Evolutionary conservation across 2,329 filamentous ascomycete species (phyloP).

Genomic region (Hypoxylon sp.): DNA sequence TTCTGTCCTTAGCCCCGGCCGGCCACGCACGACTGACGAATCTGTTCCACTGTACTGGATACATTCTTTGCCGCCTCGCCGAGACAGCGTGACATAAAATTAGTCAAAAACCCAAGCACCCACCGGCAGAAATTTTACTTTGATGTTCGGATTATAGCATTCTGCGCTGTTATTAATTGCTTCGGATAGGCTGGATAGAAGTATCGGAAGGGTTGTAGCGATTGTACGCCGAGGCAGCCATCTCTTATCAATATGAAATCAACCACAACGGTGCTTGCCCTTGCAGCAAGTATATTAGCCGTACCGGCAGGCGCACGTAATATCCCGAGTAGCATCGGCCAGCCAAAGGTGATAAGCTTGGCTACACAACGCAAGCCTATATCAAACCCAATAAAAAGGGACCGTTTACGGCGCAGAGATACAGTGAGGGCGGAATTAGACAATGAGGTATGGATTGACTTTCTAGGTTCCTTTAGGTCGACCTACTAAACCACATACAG

Average conservation of each 20-base stretch:
- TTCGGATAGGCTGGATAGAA: conserved; percentile 34
- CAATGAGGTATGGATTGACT: conserved; percentile 66
- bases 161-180: conserved; percentile 30
- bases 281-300: conserved; percentile 50
- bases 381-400: conserved; percentile 61
- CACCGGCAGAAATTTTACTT: conserved; percentile 22
- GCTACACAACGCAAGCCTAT: conserved; percentile 60
- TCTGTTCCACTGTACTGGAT: conserved; percentile 46
- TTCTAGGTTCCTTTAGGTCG: neutral
- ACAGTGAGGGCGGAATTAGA: conserved; percentile 65
- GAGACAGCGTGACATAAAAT: conserved; percentile 41
- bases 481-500: conserved; percentile 55
- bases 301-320: conserved; percentile 50
- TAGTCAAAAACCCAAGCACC: conserved; percentile 23
- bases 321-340: conserved; percentile 44
- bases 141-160: conserved; percentile 47
- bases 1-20: conserved; percentile 39
- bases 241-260: conserved; percentile 48
- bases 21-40: conserved; percentile 51
- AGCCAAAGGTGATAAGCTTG: conserved; percentile 64
- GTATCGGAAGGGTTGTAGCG: conserved; percentile 12
- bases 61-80: conserved; percentile 34
- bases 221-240: conserved; percentile 12
- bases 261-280: conserved; percentile 45
- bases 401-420: conserved; percentile 63